A percentile compares a stretch with the other conserved stretches of the same genome.
These are phyloP conservation scores for Tuber indicum DNA, from an alignment of 495 filamentous ascomycete species.

Conservation along the genomic window DNA sequence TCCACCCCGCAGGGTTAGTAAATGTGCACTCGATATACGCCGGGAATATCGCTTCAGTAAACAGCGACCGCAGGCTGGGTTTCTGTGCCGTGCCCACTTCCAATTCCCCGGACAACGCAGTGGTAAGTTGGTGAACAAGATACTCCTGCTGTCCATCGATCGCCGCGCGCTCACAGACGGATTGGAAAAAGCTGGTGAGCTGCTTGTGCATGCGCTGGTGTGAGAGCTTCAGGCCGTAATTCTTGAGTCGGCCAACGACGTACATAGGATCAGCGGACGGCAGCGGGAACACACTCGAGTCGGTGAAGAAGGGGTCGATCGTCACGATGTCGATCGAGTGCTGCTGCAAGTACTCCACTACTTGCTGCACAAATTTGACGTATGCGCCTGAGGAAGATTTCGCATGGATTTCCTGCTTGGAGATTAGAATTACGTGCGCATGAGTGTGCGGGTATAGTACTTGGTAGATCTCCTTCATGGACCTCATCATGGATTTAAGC, in stretches of 20 bases:
- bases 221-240: slow-evolving; percentile 56
- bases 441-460: slow-evolving; percentile 48
- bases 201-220: slow-evolving; percentile 52
- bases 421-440: slow-evolving; percentile 8
- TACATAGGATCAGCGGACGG: slow-evolving; percentile 61
- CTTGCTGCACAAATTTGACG: slow-evolving; percentile 59
- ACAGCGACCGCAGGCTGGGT: slow-evolving; percentile 53
- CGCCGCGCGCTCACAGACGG: slow-evolving; percentile 57
- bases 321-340: slow-evolving; percentile 57
- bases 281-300: slow-evolving; percentile 59
- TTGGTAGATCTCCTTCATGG: slow-evolving; percentile 64
- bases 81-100: slow-evolving; percentile 47
- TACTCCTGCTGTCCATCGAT: slow-evolving; percentile 56
- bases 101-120: slow-evolving; percentile 50
- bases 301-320: slow-evolving; percentile 63
- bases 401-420: slow-evolving; percentile 26
- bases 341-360: slow-evolving; percentile 61
- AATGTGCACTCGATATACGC: slow-evolving; percentile 55
- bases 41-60: slow-evolving; percentile 59
- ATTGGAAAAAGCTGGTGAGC: slow-evolving; percentile 58
- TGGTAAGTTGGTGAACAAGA: slow-evolving; percentile 54
- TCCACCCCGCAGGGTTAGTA: slow-evolving; percentile 51
- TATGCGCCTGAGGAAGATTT: slow-evolving; percentile 49
- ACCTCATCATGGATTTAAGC: slow-evolving; percentile 54
- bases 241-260: slow-evolving; percentile 59